Conservation (phyloP, 2,329 filamentous ascomycete species). For the Phialemoniopsis sp. region DNA sequence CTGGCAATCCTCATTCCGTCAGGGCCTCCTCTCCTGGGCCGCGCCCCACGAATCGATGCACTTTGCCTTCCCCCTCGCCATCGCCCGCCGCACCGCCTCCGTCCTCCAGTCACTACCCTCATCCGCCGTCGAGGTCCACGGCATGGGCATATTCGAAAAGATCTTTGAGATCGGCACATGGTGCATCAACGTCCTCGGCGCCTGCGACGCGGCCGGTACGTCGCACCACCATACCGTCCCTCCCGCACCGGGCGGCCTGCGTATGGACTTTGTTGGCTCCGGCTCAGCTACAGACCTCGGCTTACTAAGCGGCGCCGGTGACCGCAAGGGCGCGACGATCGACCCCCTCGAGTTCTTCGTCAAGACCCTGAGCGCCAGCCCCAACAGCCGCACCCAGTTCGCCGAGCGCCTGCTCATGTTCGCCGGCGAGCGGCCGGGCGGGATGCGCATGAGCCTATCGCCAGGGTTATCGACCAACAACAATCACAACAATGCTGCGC, state of each 20-base stretch:
- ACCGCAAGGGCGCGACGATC: conserved; percentile 21
- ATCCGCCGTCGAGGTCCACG: conserved; percentile 38
- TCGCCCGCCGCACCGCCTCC: conserved; percentile 52
- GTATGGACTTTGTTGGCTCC: conserved; percentile 22
- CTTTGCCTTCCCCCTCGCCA: conserved; percentile 57
- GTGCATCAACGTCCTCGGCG: conserved; percentile 37
- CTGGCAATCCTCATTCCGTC: conserved; percentile 68
- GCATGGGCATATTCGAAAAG: conserved; percentile 45
- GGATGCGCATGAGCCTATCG: conserved; percentile 26
- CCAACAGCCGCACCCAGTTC: conserved; percentile 36
- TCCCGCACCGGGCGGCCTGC: conserved; percentile 9
- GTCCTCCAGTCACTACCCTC: conserved; percentile 34
- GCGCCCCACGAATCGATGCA: conserved; percentile 56
- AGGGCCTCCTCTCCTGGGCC: conserved; percentile 57
- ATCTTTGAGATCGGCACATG: conserved; percentile 43
- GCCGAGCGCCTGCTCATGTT: conserved; percentile 36
- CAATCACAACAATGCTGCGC: background rate
- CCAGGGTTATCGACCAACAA: conserved; percentile 18
- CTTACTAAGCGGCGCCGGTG: conserved; percentile 19
- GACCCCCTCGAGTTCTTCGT: conserved; percentile 41
- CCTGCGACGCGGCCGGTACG: conserved; percentile 21
- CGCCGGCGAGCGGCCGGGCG: conserved; percentile 31
- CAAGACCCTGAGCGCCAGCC: conserved; percentile 35
- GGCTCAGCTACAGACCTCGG: conserved; percentile 18
- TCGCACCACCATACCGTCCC: background rate